Conservation (phyloP, 108 stramenopile species). For the Cyclotella cryptica region DNA sequence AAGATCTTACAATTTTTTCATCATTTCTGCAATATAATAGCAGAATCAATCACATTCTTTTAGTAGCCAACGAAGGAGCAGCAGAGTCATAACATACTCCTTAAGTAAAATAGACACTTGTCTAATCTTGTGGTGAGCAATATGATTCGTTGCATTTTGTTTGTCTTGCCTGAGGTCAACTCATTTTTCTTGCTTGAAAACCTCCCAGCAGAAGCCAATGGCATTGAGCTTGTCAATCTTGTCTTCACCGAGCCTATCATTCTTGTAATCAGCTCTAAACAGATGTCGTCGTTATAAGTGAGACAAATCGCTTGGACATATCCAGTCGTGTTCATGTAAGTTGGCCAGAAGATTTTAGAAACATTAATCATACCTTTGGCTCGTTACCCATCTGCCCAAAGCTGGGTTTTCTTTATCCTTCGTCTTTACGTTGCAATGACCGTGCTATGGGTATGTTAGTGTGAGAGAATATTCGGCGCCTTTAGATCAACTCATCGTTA, state of each 20-base stretch:
- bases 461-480: no score
- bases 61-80: no score
- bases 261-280: slow-evolving; percentile 19
- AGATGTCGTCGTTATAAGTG: not conserved
- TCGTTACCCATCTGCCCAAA: slow-evolving; percentile 28
- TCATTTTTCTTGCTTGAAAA: slow-evolving; percentile 5
- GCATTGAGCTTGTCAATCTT: slow-evolving; percentile 16
- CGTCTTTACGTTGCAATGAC: slow-evolving; percentile 21
- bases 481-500: not conserved
- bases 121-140: not conserved
- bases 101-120: no score
- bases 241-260: slow-evolving; percentile 5
- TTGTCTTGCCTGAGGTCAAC: no score
- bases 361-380: slow-evolving; percentile 11
- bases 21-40: no score
- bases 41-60: no score
- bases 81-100: no score
- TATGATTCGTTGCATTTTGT: not conserved
- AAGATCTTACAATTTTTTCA: no score
- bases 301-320: not conserved
- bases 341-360: not conserved
- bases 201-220: slow-evolving; percentile 25
- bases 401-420: slow-evolving; percentile 14
- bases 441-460: not conserved
- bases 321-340: not conserved